Evolutionary conservation across 441 rosid genomes (phyloP), one percentile per base, ranked within the genome.

Genomic region (Theobroma grandiflorum): DNA sequence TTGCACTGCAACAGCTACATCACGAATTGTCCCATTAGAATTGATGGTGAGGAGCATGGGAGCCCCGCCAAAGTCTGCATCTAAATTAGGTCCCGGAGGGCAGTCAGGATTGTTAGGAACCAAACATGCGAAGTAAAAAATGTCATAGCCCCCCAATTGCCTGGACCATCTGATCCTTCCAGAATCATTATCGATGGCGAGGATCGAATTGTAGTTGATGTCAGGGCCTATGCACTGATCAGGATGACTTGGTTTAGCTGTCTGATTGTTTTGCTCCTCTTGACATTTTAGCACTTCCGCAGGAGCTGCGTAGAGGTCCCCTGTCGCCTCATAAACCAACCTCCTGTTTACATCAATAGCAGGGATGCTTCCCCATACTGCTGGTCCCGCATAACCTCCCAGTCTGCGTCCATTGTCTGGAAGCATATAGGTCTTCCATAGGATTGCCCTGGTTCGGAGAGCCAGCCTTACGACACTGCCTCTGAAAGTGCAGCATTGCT

Each of bases 291-390:
- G 74, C 16, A 85, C 84, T 3, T 59, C 82, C 6, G 47, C 79
- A 11, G 93, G 89, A 6, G 83, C 91, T 4, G 85, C 77, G 63
- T 87, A 87, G 67, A 90, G 80, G 71, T 90, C 83, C 38, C 91
- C 88, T 1, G 90, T 87, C 64, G 84, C 90, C 2, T 85, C 83
- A 49, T 83, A 90, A 78, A 90, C 86, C 1, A 69, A 81, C 57
- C 84, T 77, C 76, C 92, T 79, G n/a, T 0, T 16, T 0, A 31
- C 59, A 47, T 84, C 89, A 14, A 83, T 86, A 6, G 85, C 74
- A 5, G 90, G 90, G 49, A 87, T 88, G 79, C 92, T 88, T 75
- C 88, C 88, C 87, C 89, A 86, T 12, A 81, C 57, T 3, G 87
- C 87, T 10, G 84, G 89, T 66, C 89, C 87, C 0, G 92, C 63